phyloP scores from a whole-genome alignment of 805 yeast genomes.

The Pichia scutulata region DNA sequence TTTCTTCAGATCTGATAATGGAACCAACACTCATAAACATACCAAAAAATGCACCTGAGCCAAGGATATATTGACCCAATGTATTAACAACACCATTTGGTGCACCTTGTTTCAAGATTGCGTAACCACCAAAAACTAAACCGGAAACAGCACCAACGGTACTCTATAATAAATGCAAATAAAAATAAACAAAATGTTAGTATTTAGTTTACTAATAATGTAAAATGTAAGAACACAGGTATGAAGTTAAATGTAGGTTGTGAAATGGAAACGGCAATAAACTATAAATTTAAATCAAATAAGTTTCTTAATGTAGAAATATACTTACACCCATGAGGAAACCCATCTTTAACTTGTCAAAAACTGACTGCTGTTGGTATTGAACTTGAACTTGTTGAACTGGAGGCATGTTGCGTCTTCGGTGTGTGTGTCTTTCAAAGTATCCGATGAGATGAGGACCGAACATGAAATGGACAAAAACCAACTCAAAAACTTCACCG shows the following conservation, averaged over 20 bases:
- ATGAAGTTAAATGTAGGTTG: neutral
- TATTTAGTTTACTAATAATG: neutral
- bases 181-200: constrained; percentile 11
- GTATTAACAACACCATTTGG: constrained; percentile 97
- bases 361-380: constrained; percentile 66
- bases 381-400: constrained; percentile 63
- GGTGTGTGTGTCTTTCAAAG: neutral
- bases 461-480: neutral
- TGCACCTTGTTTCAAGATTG: constrained; percentile 90
- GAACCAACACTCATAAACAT: constrained; percentile 95
- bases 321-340: constrained; percentile 79
- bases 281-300: too few relatives aligned
- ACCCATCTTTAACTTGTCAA: constrained; percentile 98
- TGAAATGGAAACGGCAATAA: neutral
- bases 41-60: constrained; percentile 95
- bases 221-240: neutral
- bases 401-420: constrained; percentile 42
- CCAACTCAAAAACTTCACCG: neutral
- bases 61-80: constrained; percentile 91
- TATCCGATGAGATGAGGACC: neutral
- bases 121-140: constrained; percentile 86
- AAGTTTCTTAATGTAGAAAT: neutral
- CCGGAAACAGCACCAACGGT: constrained; percentile 94
- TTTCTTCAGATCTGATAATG: constrained; percentile 70
- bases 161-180: constrained; percentile 26